Base-by-base conservation (phyloP, 805 yeast species). In the Trichomonascus vanleenenianus region DNA sequence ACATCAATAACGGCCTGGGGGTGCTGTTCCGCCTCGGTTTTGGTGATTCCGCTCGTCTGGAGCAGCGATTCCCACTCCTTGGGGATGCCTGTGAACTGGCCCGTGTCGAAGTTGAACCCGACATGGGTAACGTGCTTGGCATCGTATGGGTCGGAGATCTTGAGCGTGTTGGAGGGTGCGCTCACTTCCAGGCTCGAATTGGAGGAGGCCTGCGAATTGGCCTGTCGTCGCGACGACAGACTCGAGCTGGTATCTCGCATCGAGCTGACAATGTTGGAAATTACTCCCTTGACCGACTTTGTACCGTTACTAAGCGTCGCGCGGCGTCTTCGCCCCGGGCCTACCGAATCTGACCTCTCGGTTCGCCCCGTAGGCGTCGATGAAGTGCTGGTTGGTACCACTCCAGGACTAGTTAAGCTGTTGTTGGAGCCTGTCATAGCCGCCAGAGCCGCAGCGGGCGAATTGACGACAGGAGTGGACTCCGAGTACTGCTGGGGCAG, bases 1-100 rank as follows among this genome's bases (percentile, higher is more conserved):
- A 86, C 87, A 59, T 87, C 95, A 74, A 83, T 82, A 3, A 91
- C 94, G 0, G 96, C 97, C 63, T 87, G 94, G 2, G 97, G 96
- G 62, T 93, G 88, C 54, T 83, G 85, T 56, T 83, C 81, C 60
- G 88, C 96, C 56, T 93, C 98, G 45, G 76, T 81, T 52, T 78
- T 81, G 5, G 95, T 76, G 41, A 93, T 85, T 36, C 97, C 97
- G 58, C 86, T 83, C 7, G 93, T 91, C 9, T 83, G 75, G 47
- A 93, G 70, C 16, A 89, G 70, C 50, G 76, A 75, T 52, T 87
- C 91, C 97, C 98, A 93, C 58, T 86, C 95, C 22, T 79, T 81
- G 1, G 98, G 98, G 39, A 93, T 70, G 1, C 97, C 97, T 1
- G 89, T 85, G 59, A 83, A 91, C 46, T 85, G 81, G 11, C 96